Evolutionary conservation across 129 eudicot species (phyloP), one percentile per base, ranked within the genome.

Genomic region (Artemisia argyi): DNA sequence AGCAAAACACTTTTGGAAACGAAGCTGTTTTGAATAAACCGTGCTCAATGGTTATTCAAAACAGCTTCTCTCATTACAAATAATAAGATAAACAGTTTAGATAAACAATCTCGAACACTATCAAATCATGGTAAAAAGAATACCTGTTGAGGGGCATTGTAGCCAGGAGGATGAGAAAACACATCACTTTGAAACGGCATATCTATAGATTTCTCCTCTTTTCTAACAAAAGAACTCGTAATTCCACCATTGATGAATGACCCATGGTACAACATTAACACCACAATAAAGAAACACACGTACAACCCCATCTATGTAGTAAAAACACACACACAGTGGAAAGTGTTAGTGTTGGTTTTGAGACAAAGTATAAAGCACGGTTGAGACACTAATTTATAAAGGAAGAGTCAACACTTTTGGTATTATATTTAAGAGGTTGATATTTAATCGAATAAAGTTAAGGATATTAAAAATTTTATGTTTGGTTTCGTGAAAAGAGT

Each of bases 121-220:
- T 3, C 1, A 52, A 51, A 5, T 1, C 19, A 52, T 11, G 12
- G 4, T 14, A 52, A 5, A 51, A 52, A 4, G 5, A 11, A 44
- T 59, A 92, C 98, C 98, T 92, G 98, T 72, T 92, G 98, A 79
- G 98, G 98, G 55, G 96, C 96, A 80, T 92, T 92, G 69, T 79
- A 89, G 69, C 96, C 96, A 11, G 83, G 88, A 79, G 98, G 98
- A 15, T 74, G 85, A 61, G 58, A 53, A 74, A 89, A 92, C 14
- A 92, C 98, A 67, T 89, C 96, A 53, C 91, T 85, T 12, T 78
- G 75, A 48, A 92, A 81, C 48, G 96, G 95, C 96, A 92, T 92
- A 73, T 92, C 91, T 7, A 66, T 61, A 47, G 83, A 76, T 65
- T 69, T 80, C 68, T 78, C 89, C 49, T 56, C 72, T 42, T 79